Evolutionary conservation across 1,284 basidiomycete genomes (phyloP).

Genomic region (Hypsizygus ulmarius): DNA sequence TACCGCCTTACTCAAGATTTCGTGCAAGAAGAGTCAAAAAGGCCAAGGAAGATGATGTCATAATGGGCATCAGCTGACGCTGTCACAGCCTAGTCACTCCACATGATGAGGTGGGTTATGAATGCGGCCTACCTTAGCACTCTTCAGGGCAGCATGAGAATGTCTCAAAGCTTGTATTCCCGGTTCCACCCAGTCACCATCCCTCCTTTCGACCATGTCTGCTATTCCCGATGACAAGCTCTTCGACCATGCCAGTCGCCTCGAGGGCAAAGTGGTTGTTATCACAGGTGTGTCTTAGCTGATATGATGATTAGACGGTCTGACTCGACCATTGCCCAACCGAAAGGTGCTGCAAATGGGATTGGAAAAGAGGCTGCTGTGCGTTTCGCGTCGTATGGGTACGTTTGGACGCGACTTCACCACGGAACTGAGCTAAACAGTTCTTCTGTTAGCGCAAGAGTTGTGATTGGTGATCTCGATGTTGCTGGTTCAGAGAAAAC

Average conservation of each 20-base stretch:
- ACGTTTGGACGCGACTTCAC: conserved; percentile 14
- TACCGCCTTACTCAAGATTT: no score
- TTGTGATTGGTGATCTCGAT: conserved; percentile 56
- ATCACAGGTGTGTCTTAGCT: conserved; percentile 45
- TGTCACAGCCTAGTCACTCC: no score
- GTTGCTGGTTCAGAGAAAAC: conserved; percentile 37
- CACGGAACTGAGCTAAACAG: not conserved
- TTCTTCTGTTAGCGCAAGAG: conserved; percentile 43
- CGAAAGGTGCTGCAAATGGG: conserved; percentile 51
- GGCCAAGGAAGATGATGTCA: no score
- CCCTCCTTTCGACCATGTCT: conserved; percentile 29
- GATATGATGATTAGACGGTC: not conserved
- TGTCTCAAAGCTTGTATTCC: no score
- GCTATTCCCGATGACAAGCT: conserved; percentile 45
- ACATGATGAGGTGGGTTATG: no score
- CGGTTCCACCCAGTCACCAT: no score
- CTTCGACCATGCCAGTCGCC: conserved; percentile 39
- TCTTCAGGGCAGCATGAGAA: no score
- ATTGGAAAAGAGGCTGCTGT: conserved; percentile 51
- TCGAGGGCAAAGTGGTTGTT: conserved; percentile 50
- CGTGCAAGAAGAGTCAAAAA: no score
- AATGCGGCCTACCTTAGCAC: no score
- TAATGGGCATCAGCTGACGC: no score
- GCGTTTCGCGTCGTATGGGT: conserved; percentile 48
- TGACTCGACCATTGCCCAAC: not conserved